Conservation (phyloP, 225 moss, liverwort and hornwort species). For the Antitrichia curtipendula region DNA sequence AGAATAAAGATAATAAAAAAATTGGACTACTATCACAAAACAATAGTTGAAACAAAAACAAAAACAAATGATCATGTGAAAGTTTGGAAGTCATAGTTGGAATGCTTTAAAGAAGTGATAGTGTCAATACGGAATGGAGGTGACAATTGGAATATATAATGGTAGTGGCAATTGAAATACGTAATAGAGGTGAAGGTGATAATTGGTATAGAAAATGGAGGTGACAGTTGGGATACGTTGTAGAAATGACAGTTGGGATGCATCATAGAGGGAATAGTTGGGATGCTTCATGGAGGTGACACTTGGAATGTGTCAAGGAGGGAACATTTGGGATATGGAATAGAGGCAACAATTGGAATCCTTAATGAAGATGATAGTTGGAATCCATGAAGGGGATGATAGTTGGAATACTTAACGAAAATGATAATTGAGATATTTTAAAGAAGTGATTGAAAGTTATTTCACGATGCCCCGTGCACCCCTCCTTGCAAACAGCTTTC, state of each 20-base stretch:
- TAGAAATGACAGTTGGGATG: background rate
- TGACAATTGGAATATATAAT: background rate
- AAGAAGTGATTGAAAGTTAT: background rate
- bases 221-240: too few relatives aligned
- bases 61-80: background rate
- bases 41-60: background rate
- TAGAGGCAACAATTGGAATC: too few relatives aligned
- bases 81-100: too few relatives aligned
- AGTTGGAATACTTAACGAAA: too few relatives aligned
- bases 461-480: too few relatives aligned
- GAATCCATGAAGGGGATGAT: too few relatives aligned
- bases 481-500: too few relatives aligned
- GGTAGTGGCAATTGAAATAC: background rate
- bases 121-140: fast-evolving
- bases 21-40: background rate
- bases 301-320: fast-evolving
- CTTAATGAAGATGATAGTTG: too few relatives aligned
- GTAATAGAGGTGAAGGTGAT: fast-evolving
- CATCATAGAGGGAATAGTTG: too few relatives aligned
- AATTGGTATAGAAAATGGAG: too few relatives aligned
- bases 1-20: background rate
- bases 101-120: background rate
- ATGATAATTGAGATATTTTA: too few relatives aligned
- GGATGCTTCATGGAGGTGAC: background rate
- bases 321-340: fast-evolving